phyloP scores from a whole-genome alignment of 2,329 filamentous ascomycete genomes.

The Allantophomopsis cytisporea region DNA sequence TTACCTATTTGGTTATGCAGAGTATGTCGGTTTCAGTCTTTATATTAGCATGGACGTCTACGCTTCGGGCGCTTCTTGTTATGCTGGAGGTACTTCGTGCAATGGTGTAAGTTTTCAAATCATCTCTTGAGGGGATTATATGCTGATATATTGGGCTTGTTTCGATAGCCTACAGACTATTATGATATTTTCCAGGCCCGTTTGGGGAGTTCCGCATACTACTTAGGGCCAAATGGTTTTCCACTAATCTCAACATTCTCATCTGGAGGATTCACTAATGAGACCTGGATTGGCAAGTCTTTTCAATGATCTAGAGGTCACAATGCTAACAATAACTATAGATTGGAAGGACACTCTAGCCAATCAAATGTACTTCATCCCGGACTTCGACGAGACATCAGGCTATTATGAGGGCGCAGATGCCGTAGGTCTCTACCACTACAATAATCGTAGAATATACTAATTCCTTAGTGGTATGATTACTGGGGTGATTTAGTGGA shows the following conservation, averaged over 20 bases:
- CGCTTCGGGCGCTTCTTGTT: background rate
- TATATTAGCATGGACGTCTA: no score
- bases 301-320: no score
- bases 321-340: no score
- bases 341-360: slow-evolving; percentile 14
- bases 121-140: no score
- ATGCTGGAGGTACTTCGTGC: background rate
- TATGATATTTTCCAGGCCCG: slow-evolving; percentile 9
- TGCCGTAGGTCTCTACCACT: background rate
- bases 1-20: no score
- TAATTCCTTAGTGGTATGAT: slow-evolving; percentile 9
- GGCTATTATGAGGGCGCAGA: slow-evolving; percentile 19
- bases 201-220: slow-evolving; percentile 16
- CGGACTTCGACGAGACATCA: slow-evolving; percentile 16
- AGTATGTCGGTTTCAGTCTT: no score
- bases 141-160: no score
- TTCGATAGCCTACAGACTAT: slow-evolving; percentile 4
- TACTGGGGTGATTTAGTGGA: slow-evolving; percentile 19
- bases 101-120: no score
- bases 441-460: no score
- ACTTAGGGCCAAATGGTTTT: slow-evolving; percentile 11
- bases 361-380: slow-evolving; percentile 19
- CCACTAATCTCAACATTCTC: slow-evolving; percentile 18
- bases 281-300: no score
- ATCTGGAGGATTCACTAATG: background rate